Percentiles rank a stretch among this genome's conserved stretches.
Evolutionary conservation across 2,329 filamentous ascomycete genomes (phyloP).

Genomic region (Rhynchosporium secalis): DNA sequence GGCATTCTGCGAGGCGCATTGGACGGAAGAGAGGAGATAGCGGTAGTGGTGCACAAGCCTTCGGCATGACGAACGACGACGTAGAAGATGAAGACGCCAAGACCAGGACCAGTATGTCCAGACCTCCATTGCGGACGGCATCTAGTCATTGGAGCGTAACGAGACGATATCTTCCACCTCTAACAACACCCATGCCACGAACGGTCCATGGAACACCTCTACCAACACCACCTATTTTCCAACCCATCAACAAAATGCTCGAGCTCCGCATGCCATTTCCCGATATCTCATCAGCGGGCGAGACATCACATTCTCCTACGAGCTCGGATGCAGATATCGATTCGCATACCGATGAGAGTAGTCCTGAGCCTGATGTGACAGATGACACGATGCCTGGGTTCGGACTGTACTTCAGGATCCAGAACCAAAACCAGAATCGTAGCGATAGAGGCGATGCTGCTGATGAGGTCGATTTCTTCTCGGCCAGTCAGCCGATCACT

Average conservation of each 20-base stretch:
- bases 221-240: conserved; percentile 24
- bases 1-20: conserved; percentile 16
- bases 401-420: conserved; percentile 18
- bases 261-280: conserved; percentile 26
- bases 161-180: conserved; percentile 21
- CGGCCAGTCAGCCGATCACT: conserved; percentile 35
- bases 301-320: conserved; percentile 33
- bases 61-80: conserved; percentile 15
- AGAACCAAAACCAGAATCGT: not conserved
- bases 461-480: conserved; percentile 34
- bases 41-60: conserved; percentile 21
- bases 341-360: conserved; percentile 38
- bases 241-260: conserved; percentile 10
- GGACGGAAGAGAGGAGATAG: conserved; percentile 33
- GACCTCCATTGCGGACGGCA: conserved; percentile 30
- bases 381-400: conserved; percentile 21
- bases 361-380: conserved; percentile 28
- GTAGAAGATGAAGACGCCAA: conserved; percentile 21
- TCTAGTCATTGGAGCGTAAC: conserved; percentile 26
- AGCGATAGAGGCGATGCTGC: not conserved
- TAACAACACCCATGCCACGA: conserved; percentile 16
- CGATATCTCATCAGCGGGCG: conserved; percentile 35
- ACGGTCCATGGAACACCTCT: conserved; percentile 26
- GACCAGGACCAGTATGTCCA: conserved; percentile 21
- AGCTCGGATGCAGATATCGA: conserved; percentile 37